These are phyloP conservation scores for Tetrapyrgos nigripes DNA, from an alignment of 1,284 basidiomycete genomes.

Conservation along the genomic window DNA sequence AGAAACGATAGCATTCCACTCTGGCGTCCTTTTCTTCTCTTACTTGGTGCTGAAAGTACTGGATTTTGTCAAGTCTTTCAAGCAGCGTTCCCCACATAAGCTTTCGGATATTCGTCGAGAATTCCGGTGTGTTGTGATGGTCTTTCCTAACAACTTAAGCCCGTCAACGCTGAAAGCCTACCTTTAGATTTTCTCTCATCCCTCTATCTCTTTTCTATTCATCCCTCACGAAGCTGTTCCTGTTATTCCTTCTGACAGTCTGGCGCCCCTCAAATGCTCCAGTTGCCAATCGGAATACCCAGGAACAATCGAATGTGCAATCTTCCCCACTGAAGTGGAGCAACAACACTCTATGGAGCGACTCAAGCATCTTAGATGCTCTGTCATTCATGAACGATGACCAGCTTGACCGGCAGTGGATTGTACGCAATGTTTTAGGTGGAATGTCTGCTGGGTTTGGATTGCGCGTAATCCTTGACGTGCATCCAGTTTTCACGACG, in stretches of 20 bases:
- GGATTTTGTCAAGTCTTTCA: constrained; percentile 21
- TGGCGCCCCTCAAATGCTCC: constrained; percentile 65
- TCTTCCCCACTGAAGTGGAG: constrained; percentile 17
- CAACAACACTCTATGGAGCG: constrained; percentile 25
- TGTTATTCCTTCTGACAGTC: constrained; percentile 83
- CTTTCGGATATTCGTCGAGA: constrained; percentile 64
- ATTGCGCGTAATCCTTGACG: constrained; percentile 72
- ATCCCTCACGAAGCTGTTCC: constrained; percentile 85
- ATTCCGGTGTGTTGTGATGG: constrained; percentile 47
- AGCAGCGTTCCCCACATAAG: neutral
- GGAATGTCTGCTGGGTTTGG: constrained; percentile 78
- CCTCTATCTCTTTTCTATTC: constrained; percentile 87
- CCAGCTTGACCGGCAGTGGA: constrained; percentile 82
- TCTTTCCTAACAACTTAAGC: neutral
- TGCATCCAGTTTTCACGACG: constrained; percentile 79
- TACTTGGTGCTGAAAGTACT: constrained; percentile 53
- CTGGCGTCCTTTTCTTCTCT: constrained; percentile 65
- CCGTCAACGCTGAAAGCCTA: constrained; percentile 3
- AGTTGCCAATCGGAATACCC: neutral
- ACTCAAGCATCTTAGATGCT: constrained; percentile 41
- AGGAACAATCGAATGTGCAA: neutral
- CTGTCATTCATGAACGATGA: constrained; percentile 68
- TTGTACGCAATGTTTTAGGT: constrained; percentile 83
- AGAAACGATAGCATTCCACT: constrained; percentile 80
- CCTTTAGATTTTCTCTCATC: constrained; percentile 71